These are phyloP conservation scores for Lasiosphaeris hirsuta DNA, from an alignment of 495 filamentous ascomycete species.

Conservation along the genomic window DNA sequence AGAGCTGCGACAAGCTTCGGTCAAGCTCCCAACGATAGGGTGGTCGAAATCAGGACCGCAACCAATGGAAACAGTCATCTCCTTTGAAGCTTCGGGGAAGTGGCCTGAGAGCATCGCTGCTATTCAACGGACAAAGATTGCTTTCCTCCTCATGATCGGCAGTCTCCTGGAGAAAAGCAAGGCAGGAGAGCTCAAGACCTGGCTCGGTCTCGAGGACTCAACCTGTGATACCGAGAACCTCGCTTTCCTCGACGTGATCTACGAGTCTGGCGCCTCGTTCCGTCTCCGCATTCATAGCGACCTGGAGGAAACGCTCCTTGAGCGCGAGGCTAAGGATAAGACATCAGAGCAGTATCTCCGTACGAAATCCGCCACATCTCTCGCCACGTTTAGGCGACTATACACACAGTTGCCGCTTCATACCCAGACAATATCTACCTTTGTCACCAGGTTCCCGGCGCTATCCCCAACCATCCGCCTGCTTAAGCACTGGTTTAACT, in stretches of 20 bases:
- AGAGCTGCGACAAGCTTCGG: slow-evolving; percentile 69
- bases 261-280: slow-evolving; percentile 64
- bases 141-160: slow-evolving; percentile 80
- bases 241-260: slow-evolving; percentile 77
- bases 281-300: slow-evolving; percentile 74
- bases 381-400: slow-evolving; percentile 65
- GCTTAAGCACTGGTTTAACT: slow-evolving; percentile 83
- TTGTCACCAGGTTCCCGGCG: slow-evolving; percentile 76
- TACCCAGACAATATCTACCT: slow-evolving; percentile 71
- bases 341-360: slow-evolving; percentile 55
- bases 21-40: slow-evolving; percentile 47
- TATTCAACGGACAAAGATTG: slow-evolving; percentile 90
- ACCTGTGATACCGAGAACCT: slow-evolving; percentile 64
- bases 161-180: slow-evolving; percentile 58
- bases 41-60: slow-evolving; percentile 32
- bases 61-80: slow-evolving; percentile 65
- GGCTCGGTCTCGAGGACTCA: slow-evolving; percentile 78
- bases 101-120: slow-evolving; percentile 91
- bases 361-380: slow-evolving; percentile 62
- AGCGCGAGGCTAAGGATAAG: slow-evolving; percentile 72
- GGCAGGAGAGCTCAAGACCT: slow-evolving; percentile 49
- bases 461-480: slow-evolving; percentile 85
- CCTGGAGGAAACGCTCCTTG: slow-evolving; percentile 76
- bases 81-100: slow-evolving; percentile 88
- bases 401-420: slow-evolving; percentile 74